These are phyloP conservation scores for Colletotrichum simmondsii DNA, from an alignment of 2,329 filamentous ascomycete species.

Conservation along the genomic window DNA sequence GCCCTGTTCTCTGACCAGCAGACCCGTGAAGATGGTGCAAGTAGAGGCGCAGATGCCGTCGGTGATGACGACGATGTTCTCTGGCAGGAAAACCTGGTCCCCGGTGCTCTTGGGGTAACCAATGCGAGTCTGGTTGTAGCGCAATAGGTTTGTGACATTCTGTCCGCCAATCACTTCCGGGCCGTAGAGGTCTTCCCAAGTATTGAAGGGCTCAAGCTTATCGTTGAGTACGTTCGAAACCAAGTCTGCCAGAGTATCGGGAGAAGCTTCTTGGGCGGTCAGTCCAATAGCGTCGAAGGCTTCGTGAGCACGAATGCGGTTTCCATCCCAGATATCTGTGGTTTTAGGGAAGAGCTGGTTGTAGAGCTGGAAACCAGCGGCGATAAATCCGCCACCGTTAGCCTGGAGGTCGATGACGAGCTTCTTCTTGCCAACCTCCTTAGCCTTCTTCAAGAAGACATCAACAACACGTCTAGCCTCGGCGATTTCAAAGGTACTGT, in stretches of 20 bases:
- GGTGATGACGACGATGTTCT: slow-evolving; percentile 56
- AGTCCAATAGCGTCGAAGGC: slow-evolving; percentile 31
- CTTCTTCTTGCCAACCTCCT: slow-evolving; percentile 62
- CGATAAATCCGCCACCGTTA: slow-evolving; percentile 68
- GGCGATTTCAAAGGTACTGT: slow-evolving; percentile 22
- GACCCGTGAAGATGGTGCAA: slow-evolving; percentile 67
- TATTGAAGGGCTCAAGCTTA: slow-evolving; percentile 46
- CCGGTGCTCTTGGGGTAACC: not conserved
- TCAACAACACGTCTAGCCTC: slow-evolving; percentile 40
- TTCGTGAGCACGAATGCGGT: slow-evolving; percentile 34
- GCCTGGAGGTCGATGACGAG: slow-evolving; percentile 72
- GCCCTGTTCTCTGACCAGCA: slow-evolving; percentile 61
- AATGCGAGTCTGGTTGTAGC: slow-evolving; percentile 5
- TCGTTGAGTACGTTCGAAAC: slow-evolving; percentile 37
- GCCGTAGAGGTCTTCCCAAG: slow-evolving; percentile 8
- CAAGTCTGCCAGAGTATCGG: slow-evolving; percentile 1
- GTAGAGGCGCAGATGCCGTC: slow-evolving; percentile 70
- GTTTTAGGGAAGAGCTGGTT: slow-evolving; percentile 47
- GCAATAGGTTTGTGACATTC: slow-evolving; percentile 27
- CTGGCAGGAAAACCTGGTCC: slow-evolving; percentile 44
- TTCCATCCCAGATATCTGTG: slow-evolving; percentile 30
- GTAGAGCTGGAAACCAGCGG: slow-evolving; percentile 61
- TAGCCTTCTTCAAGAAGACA: slow-evolving; percentile 57
- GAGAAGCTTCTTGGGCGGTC: not conserved
- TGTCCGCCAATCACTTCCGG: slow-evolving; percentile 11